A percentile compares a stretch with the other conserved stretches of the same genome.
phyloP scores from a whole-genome alignment of 2,329 filamentous ascomycete species.

The Fusarium piperis region DNA sequence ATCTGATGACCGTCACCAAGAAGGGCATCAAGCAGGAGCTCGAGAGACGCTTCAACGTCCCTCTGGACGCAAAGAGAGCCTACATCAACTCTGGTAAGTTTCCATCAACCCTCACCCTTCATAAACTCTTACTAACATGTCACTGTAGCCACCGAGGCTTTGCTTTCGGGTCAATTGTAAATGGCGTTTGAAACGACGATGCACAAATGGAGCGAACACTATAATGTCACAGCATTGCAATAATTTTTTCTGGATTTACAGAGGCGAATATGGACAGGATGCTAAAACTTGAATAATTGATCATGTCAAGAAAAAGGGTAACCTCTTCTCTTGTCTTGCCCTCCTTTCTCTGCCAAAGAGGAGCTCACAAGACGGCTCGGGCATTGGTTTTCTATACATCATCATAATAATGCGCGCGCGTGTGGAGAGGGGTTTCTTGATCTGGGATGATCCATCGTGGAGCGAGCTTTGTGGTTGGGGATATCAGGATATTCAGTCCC shows the following conservation, averaged over 20 bases:
- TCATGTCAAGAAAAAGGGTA: conserved; percentile 12
- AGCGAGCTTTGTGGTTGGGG: conserved; percentile 22
- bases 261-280: conserved; percentile 37
- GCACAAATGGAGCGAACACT: conserved; percentile 14
- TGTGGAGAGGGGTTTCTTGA: conserved; percentile 11
- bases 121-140: conserved; percentile 25
- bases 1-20: conserved; percentile 98
- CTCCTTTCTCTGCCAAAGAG: conserved; percentile 15
- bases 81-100: conserved; percentile 90
- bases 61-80: conserved; percentile 85
- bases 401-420: conserved; percentile 38
- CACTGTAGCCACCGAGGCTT: conserved; percentile 75
- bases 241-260: conserved; percentile 23
- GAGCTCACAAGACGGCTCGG: conserved; percentile 3
- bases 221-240: conserved; percentile 35
- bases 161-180: conserved; percentile 80
- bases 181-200: conserved; percentile 23
- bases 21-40: conserved; percentile 96
- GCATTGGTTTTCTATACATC: conserved; percentile 28
- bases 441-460: conserved; percentile 15
- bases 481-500: conserved; percentile 18
- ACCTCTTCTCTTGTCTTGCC: conserved; percentile 5
- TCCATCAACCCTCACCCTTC: background rate
- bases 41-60: conserved; percentile 87
- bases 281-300: conserved; percentile 37